Base-by-base conservation (phyloP, 78 protist genomes). In the Emiliania huxleyi region DNA sequence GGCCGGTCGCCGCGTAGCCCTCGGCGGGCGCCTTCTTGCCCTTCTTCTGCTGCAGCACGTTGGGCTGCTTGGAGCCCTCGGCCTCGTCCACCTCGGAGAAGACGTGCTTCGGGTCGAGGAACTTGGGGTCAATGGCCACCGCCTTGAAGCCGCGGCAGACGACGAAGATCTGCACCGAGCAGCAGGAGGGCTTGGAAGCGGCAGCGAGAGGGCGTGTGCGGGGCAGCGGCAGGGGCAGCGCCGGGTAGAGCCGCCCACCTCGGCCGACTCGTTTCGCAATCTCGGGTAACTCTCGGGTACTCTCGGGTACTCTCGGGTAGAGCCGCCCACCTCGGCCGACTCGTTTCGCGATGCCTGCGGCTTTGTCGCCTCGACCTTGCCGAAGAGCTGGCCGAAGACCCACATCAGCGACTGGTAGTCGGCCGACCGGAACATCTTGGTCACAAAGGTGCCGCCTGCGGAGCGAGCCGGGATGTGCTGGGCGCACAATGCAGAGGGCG, bases 341-440 rank as follows among this genome's bases (percentile, higher is more conserved):
- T 91, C 90, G 55, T 42, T 69, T 22, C 98, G 96, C 0, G 99
- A 98, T 0, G 99, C 95, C 45, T 38, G 69, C 33, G 99, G 99
- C 96, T 99, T 99, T 69, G 99, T 98, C 0, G 97, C 97, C 44
- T 97, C 98, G n/a, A 99, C 99, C 69, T 93, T 93, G 35, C 91
- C 49, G 97, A 99, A 99, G 37, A 98, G 94, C 91, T 98, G 97
- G 29, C 38, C 23, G 83, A 98, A 91, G 48, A 99, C 99, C 97
- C 97, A 97, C 69, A 99, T n/a, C 62, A 99, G 96, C 5, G 98
- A 48, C 46, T 95, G 93, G 98, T 98, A 99, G 95, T 99, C 99
- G 26, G 73, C 26, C 38, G 99, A 98, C 23, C 99, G 95, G 98
- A 99, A 99, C 22, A 98, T 98, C 96, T 99, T 99, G 75, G 99